Base-by-base conservation (phyloP, 257 asterid genomes). In the Avicennia marina region DNA sequence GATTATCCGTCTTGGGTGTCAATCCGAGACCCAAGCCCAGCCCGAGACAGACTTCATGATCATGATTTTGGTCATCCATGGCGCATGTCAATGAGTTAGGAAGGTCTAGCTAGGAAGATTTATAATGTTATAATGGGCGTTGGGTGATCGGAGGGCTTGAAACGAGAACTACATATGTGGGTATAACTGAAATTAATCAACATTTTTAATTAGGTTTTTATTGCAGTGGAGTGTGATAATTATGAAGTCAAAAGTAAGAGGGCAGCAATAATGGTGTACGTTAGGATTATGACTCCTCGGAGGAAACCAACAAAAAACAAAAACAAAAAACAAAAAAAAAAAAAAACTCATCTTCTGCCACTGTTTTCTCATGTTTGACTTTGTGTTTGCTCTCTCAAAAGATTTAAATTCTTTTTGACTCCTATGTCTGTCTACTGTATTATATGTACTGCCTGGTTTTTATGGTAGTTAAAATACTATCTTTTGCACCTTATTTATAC, bases 21-120 rank as follows among this genome's bases (percentile, higher is more conserved):
- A 61, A 36, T 15, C 75, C 80, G 29, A 81, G 69, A 2, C 84
- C 77, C 8, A 83, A 69, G 11, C 62, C 77, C 12, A 80, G 86
- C 32, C 66, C 79, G 9, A 76, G 82, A 26, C 81, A 72, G 19
- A 36, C 72, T 46, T 72, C 77, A 18, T 70, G 75, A 26, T 72
- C 17, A 18, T 40, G 44, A 21, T 32, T 33, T 8, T 36, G 13
- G 2, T 36, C 70, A 63, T 64, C 76, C 78, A 63, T 71, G 32
- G 55, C 25, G 13, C 7, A 2, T n/a, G n/a, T n/a, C n/a, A n/a
- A n/a, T n/a, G n/a, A n/a, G n/a, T n/a, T n/a, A n/a, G n/a, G n/a
- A n/a, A n/a, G 56, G 54, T 53, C 60, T 61, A 62, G 78, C 53
- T 55, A 16, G 34, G 65, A 44, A 58, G 64, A 50, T 48, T 58